These are phyloP conservation scores for Kregervanrija fluxuum DNA, from an alignment of 805 yeast species.

Conservation along the genomic window DNA sequence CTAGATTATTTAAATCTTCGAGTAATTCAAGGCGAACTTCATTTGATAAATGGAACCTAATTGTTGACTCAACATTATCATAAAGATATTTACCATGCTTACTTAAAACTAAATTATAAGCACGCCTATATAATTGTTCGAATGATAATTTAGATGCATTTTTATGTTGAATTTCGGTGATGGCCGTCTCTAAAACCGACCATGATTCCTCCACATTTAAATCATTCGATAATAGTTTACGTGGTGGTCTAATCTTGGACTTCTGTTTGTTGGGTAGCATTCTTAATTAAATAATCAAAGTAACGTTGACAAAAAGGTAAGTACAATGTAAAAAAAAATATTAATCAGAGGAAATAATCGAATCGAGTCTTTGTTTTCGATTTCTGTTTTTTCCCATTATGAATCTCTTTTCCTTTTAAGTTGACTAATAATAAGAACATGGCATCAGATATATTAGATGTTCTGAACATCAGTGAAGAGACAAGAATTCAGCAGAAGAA, in stretches of 20 bases:
- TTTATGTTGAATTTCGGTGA: conserved; percentile 61
- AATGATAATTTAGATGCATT: conserved; percentile 71
- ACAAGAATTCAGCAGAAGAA: conserved; percentile 23
- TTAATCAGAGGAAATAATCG: neutral
- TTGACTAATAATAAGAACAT: conserved; percentile 8
- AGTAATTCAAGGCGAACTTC: conserved; percentile 16
- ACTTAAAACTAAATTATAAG: conserved; percentile 67
- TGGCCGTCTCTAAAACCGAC: conserved; percentile 58
- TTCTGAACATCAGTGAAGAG: conserved; percentile 57
- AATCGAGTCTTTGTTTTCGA: neutral
- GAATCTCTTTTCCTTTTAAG: neutral
- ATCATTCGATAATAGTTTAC: conserved; percentile 33
- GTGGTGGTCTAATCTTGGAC: conserved; percentile 62
- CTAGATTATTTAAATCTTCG: neutral
- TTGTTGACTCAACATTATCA: conserved; percentile 45
- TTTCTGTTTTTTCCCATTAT: neutral
- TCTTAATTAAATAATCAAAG: neutral
- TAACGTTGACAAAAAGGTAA: neutral
- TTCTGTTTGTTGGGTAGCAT: conserved; percentile 27
- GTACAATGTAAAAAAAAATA: no score
- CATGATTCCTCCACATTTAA: conserved; percentile 62
- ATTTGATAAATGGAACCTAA: conserved; percentile 39
- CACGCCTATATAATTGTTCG: conserved; percentile 73
- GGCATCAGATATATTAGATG: conserved; percentile 66
- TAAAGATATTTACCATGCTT: conserved; percentile 63